phyloP scores from a whole-genome alignment of 1,139 yeast species.

The Pichia cactophila region DNA sequence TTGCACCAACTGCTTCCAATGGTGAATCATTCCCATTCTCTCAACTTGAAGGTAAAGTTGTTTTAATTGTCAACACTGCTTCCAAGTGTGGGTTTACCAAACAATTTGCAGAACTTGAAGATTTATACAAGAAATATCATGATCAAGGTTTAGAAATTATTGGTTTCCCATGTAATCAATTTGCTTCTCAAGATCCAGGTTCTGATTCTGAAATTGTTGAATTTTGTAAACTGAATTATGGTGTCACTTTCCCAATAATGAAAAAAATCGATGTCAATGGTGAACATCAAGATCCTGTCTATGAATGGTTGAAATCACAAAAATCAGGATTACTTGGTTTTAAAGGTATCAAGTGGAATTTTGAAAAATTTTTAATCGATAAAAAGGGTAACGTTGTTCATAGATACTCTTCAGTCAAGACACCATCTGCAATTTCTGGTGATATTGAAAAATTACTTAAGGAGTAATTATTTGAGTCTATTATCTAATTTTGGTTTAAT shows the following conservation, averaged over 20 bases:
- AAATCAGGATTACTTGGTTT: slow-evolving; percentile 67
- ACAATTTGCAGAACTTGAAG: slow-evolving; percentile 82
- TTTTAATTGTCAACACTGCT: slow-evolving; percentile 82
- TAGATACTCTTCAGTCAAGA: slow-evolving; percentile 62
- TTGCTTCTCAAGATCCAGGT: slow-evolving; percentile 85
- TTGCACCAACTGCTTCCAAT: slow-evolving; percentile 47
- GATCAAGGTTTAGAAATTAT: slow-evolving; percentile 70
- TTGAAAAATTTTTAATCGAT: slow-evolving; percentile 80
- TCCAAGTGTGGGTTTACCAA: slow-evolving; percentile 87
- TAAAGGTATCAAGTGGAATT: slow-evolving; percentile 87
- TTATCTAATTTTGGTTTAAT: neutral
- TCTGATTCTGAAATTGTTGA: slow-evolving; percentile 53
- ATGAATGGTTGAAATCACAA: slow-evolving; percentile 59
- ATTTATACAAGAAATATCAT: slow-evolving; percentile 67
- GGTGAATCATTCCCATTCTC: slow-evolving; percentile 62
- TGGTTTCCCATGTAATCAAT: slow-evolving; percentile 94
- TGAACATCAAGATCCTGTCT: slow-evolving; percentile 69
- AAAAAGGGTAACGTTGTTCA: slow-evolving; percentile 63
- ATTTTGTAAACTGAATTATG: slow-evolving; percentile 61
- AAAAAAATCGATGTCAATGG: slow-evolving; percentile 90
- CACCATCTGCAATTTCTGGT: slow-evolving; percentile 40
- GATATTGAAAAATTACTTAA: slow-evolving; percentile 24
- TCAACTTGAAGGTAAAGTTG: slow-evolving; percentile 81
- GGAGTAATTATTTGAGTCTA: neutral
- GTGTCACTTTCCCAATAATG: slow-evolving; percentile 85